Conservation (phyloP, 306 rosid genomes). For the Parietaria judaica region DNA sequence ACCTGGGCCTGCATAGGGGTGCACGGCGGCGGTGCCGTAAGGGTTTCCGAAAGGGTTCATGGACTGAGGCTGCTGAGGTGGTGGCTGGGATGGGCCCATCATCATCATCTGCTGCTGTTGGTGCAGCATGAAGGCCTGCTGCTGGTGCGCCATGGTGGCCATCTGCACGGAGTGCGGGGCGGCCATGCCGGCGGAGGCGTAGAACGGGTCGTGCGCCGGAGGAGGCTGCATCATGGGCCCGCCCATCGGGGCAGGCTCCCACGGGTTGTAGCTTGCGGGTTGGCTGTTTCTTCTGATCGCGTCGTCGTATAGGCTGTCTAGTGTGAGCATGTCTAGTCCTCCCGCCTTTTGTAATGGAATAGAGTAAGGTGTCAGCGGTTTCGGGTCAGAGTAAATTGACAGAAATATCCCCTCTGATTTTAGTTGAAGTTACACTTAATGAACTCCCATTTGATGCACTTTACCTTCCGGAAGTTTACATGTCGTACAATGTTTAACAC, state of each 20-base stretch:
- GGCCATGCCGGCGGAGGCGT: conserved; percentile 51
- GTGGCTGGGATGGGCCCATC: conserved; percentile 57
- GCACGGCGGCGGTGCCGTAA: conserved; percentile 56
- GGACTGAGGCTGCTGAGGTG: conserved; percentile 40
- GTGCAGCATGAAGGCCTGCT: conserved; percentile 74
- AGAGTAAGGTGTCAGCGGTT: too few species aligned
- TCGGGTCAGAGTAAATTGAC: too few species aligned
- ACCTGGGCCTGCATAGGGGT: conserved; percentile 61
- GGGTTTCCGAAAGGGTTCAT: conserved; percentile 80
- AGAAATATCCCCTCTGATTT: too few species aligned
- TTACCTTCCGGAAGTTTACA: too few species aligned
- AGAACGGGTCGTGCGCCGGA: conserved; percentile 70
- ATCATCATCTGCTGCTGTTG: conserved; percentile 78
- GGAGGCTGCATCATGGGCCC: conserved; percentile 60
- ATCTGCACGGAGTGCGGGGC: conserved; percentile 87
- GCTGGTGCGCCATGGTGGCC: conserved; percentile 87
- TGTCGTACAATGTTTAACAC: too few species aligned
- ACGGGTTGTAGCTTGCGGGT: conserved; percentile 85
- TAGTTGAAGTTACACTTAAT: too few species aligned
- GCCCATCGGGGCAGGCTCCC: conserved; percentile 59
- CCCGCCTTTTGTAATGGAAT: conserved; percentile 50
- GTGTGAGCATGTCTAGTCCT: conserved; percentile 86
- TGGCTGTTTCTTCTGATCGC: conserved; percentile 87
- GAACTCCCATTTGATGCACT: too few species aligned
- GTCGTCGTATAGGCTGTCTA: conserved; percentile 94